Percentiles rank a stretch among this genome's conserved stretches.
Evolutionary conservation across 140 eudicot genomes (phyloP).

Genomic region (Cichorium intybus): DNA sequence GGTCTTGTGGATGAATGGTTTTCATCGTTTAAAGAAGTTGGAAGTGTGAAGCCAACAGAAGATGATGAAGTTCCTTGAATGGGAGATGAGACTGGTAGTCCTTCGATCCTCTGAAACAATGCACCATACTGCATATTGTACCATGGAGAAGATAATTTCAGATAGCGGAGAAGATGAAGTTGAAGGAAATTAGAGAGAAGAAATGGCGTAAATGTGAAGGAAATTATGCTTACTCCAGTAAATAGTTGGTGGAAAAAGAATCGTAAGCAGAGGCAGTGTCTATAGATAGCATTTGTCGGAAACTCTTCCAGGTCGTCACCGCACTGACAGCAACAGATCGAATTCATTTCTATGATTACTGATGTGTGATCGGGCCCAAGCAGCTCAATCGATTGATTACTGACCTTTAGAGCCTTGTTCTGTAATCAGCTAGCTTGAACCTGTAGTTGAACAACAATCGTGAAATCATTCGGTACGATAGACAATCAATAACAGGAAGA

Average conservation of each 20-base stretch:
- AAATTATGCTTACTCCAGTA: slow-evolving; percentile 27
- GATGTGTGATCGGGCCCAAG: background rate
- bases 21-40: slow-evolving; percentile 24
- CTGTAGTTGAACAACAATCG: slow-evolving; percentile 19
- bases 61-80: slow-evolving; percentile 27
- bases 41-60: slow-evolving; percentile 25
- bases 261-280: slow-evolving; percentile 35
- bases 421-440: slow-evolving; percentile 15
- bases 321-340: slow-evolving; percentile 36
- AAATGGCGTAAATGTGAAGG: background rate
- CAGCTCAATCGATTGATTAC: background rate
- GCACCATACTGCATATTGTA: slow-evolving; percentile 39
- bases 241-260: slow-evolving; percentile 41
- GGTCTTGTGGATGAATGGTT: slow-evolving; percentile 30
- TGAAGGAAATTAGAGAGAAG: slow-evolving; percentile 2
- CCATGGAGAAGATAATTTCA: background rate
- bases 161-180: background rate
- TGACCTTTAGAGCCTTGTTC: background rate
- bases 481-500: background rate
- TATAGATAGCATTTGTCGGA: slow-evolving; percentile 26
- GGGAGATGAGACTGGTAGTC: slow-evolving; percentile 34
- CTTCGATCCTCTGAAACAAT: slow-evolving; percentile 44
- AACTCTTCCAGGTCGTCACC: slow-evolving; percentile 39
- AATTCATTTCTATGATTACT: slow-evolving; percentile 19
- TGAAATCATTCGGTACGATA: background rate